Base-by-base conservation (phyloP, 345 rosid genomes). In the Heritiera fomes region DNA sequence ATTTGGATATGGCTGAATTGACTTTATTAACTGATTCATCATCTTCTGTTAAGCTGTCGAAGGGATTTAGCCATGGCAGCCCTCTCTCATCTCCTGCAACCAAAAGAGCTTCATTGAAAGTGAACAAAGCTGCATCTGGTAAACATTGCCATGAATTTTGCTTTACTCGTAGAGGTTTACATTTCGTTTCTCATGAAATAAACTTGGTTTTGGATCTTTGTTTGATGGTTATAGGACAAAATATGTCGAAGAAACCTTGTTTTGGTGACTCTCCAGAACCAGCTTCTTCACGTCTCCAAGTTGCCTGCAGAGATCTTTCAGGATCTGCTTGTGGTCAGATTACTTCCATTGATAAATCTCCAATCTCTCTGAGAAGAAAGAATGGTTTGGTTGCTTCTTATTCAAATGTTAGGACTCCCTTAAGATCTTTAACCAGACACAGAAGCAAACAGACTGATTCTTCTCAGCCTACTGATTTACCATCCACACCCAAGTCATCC, bases 51-150 rank as follows among this genome's bases (percentile, higher is more conserved):
- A 85, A 75, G 81, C 79, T 79, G 13, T 83, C 82, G 8, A 83
- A 80, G 82, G 58, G 72, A 71, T 41, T 14, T 9, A 10, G 75
- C 45, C 41, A 59, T 58, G 76, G 67, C 41, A 80, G 23, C 64
- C 59, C 63, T n/a, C 69, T 56, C 32, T 60, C 81, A 23, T 41
- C 50, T 50, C 71, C 63, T 82, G 77, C 79, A 38, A 41, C 15
- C 73, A 80, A 61, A 65, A 80, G 80, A 32, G 82, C 81, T 20
- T 75, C 85, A 47, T 49, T 58, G 55, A 80, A 79, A 72, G 11
- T 56, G 65, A 87, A 80, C 64, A 80, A 71, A 67, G 59, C 67
- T 73, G 79, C 80, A 41, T 66, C 66, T 9, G 85, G 88, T 85
- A 78, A 80, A 73, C 45, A 14, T 20, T 49, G n/a, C 28, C 2